These are phyloP conservation scores for Coemansia sp. DNA, from an alignment of 192 early-diverging fungal genomes.

Conservation along the genomic window DNA sequence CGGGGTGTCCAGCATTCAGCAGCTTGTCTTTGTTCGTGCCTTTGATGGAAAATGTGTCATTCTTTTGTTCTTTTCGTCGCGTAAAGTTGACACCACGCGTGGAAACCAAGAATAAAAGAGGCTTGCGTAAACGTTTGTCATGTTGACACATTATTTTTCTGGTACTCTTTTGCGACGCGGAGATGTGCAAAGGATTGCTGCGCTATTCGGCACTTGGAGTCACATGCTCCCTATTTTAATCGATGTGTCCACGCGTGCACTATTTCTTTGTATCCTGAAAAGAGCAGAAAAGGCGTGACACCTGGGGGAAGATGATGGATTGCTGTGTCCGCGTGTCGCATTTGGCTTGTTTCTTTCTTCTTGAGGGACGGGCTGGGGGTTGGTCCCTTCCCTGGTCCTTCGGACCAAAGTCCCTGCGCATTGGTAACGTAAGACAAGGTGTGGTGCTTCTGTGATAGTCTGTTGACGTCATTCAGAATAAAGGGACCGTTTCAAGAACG, in stretches of 20 bases:
- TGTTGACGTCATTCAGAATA: not conserved
- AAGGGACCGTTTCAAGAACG: not conserved
- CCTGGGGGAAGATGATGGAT: no score
- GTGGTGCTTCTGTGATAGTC: no score
- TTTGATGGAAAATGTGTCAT: not conserved
- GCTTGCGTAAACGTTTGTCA: not conserved
- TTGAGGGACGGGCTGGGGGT: no score
- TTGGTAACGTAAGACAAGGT: no score
- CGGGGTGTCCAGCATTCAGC: not conserved
- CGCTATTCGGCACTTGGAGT: not conserved
- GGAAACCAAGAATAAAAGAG: not conserved
- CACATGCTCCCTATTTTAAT: not conserved
- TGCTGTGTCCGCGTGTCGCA: conserved; percentile 2
- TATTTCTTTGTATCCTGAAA: not conserved
- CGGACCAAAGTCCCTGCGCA: not conserved
- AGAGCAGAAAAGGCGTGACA: not conserved
- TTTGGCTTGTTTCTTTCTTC: not conserved
- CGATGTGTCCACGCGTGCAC: not conserved
- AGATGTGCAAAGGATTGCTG: not conserved
- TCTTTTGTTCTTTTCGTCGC: conserved; percentile 4
- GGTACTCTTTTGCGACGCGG: not conserved
- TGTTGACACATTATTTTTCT: not conserved
- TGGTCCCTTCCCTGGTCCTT: not conserved
- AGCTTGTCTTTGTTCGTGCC: conserved; percentile 2
- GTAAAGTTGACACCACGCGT: not conserved